phyloP scores from a whole-genome alignment of 2,329 filamentous ascomycete species.

The Verticillium longisporum region DNA sequence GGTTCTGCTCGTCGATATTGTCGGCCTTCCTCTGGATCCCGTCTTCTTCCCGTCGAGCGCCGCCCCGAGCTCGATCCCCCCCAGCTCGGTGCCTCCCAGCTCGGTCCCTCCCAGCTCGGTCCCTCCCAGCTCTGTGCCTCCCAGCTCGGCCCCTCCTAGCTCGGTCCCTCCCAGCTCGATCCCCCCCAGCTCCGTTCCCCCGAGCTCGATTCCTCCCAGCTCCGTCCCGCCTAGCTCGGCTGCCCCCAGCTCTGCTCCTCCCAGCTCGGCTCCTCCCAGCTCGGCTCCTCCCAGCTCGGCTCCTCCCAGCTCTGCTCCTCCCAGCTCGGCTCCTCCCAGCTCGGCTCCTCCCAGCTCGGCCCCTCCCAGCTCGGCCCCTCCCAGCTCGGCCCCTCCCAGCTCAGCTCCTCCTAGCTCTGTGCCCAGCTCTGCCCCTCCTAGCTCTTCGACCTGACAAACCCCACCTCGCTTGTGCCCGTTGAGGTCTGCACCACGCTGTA shows the following conservation, averaged over 20 bases:
- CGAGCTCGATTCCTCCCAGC: not conserved
- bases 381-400: not conserved
- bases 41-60: not conserved
- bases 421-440: too few species aligned
- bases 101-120: not conserved
- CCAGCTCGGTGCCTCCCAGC: not conserved
- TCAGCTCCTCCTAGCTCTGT: too few species aligned
- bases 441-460: not conserved
- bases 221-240: not conserved
- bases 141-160: not conserved
- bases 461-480: not conserved
- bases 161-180: not conserved
- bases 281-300: not conserved
- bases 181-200: not conserved
- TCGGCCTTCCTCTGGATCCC: not conserved
- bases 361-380: not conserved
- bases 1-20: not conserved
- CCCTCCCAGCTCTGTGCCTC: not conserved
- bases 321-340: not conserved
- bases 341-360: not conserved
- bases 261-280: not conserved
- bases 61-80: not conserved
- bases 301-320: not conserved
- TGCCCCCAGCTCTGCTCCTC: not conserved
- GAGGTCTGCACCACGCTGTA: not conserved